Conservation (phyloP, 306 rosid species). For the Fagus sylvatica region DNA sequence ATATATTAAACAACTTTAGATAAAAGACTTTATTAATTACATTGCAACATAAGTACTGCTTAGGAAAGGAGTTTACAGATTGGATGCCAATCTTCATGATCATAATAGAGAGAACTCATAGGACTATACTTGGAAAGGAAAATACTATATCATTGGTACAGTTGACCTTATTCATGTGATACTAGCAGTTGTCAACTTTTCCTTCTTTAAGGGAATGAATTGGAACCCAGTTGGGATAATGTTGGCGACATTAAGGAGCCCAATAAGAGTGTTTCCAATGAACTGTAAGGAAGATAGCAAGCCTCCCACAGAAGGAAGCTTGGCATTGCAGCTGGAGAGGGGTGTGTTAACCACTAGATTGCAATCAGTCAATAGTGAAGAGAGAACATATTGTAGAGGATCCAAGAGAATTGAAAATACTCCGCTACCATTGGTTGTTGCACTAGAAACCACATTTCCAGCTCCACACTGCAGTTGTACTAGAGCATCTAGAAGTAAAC, state of each 20-base stretch:
- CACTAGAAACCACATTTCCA: constrained; percentile 26
- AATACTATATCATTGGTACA: background rate
- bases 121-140: background rate
- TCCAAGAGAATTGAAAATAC: constrained; percentile 25
- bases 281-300: constrained; percentile 8
- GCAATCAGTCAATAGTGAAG: constrained; percentile 25
- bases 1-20: too few relatives aligned
- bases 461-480: constrained; percentile 37
- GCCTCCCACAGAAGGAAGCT: constrained; percentile 20
- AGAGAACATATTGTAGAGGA: constrained; percentile 23
- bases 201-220: background rate
- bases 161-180: background rate
- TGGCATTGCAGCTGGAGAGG: constrained; percentile 33
- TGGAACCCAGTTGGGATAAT: constrained; percentile 25
- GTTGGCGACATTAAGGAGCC: constrained; percentile 17
- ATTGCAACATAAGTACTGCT: background rate
- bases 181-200: too few relatives aligned
- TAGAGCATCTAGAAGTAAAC: constrained; percentile 22
- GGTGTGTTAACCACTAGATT: constrained; percentile 34
- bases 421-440: constrained; percentile 30
- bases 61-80: background rate
- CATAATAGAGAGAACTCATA: background rate
- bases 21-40: background rate
- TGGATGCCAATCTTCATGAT: background rate
- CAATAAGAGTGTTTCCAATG: background rate